Evolutionary conservation across 1,284 basidiomycete genomes (phyloP).

Genomic region (Salmacisia buchloeana): DNA sequence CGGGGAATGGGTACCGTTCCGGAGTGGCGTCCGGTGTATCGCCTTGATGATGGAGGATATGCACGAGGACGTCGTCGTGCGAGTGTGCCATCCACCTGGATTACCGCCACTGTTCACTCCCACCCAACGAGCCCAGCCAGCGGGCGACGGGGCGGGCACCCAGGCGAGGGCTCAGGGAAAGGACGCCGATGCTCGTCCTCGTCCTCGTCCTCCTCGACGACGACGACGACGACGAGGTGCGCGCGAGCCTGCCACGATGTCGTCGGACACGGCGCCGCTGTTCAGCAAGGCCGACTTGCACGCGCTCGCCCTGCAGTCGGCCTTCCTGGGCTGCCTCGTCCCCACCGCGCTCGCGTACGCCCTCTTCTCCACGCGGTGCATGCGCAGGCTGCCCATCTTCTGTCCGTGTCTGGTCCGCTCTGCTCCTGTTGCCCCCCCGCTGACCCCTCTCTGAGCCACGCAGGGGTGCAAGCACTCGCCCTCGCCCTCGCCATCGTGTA

Average conservation of each 20-base stretch:
- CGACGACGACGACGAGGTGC: background rate
- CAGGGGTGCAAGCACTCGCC: background rate
- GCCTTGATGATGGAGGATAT: no score
- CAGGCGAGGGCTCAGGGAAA: no score
- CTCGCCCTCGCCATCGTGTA: background rate
- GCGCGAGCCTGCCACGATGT: background rate
- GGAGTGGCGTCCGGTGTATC: no score
- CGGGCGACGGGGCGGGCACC: no score
- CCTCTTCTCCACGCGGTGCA: background rate
- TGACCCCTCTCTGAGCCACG: background rate
- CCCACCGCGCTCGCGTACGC: background rate
- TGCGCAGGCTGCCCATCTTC: constrained; percentile 3
- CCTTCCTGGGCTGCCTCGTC: constrained; percentile 3
- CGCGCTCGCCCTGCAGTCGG: background rate
- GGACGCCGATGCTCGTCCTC: no score
- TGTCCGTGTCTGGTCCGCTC: background rate
- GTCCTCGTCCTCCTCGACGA: no score
- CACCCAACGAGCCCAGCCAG: no score
- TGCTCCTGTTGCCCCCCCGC: background rate
- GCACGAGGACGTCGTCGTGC: no score
- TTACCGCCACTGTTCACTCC: no score
- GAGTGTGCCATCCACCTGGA: no score
- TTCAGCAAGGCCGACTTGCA: constrained; percentile 2
- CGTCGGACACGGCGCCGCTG: background rate
- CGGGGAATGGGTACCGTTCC: no score